Conservation (phyloP, 441 rosid genomes). For the Populus hybrid region DNA sequence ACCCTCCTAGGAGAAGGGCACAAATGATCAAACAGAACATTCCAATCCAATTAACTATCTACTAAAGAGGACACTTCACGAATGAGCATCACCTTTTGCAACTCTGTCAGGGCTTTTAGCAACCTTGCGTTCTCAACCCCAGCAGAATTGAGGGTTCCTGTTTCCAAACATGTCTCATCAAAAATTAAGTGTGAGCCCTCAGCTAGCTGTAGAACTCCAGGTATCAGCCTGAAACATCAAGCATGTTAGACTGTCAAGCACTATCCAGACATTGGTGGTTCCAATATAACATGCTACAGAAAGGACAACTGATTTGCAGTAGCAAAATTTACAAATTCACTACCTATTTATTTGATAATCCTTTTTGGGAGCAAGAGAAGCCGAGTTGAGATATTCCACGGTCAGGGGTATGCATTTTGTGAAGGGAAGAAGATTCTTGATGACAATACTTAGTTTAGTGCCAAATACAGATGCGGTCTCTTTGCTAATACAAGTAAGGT, state of each 20-base stretch:
- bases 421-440: slow-evolving; percentile 69
- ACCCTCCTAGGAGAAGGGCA: not conserved
- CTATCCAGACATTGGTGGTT: not conserved
- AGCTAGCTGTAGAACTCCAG: slow-evolving; percentile 79
- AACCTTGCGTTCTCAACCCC: slow-evolving; percentile 72
- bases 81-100: slow-evolving; percentile 60
- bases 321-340: not conserved
- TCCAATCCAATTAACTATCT: not conserved
- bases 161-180: slow-evolving; percentile 70
- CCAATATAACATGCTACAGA: not conserved
- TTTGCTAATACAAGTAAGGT: slow-evolving; percentile 62
- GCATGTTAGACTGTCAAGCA: slow-evolving; percentile 5
- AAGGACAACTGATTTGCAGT: not conserved
- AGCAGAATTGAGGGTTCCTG: slow-evolving; percentile 65
- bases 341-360: slow-evolving; percentile 75
- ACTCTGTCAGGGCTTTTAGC: slow-evolving; percentile 62
- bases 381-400: slow-evolving; percentile 59
- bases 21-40: no score
- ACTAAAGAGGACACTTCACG: not conserved
- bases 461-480: slow-evolving; percentile 68
- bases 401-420: slow-evolving; percentile 61
- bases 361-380: slow-evolving; percentile 71
- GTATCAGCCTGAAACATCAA: slow-evolving; percentile 47
- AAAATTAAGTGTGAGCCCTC: slow-evolving; percentile 75
- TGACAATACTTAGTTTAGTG: slow-evolving; percentile 34